phyloP scores from a whole-genome alignment of 805 yeast species.

The Saccharomycopsis lassenensis region DNA sequence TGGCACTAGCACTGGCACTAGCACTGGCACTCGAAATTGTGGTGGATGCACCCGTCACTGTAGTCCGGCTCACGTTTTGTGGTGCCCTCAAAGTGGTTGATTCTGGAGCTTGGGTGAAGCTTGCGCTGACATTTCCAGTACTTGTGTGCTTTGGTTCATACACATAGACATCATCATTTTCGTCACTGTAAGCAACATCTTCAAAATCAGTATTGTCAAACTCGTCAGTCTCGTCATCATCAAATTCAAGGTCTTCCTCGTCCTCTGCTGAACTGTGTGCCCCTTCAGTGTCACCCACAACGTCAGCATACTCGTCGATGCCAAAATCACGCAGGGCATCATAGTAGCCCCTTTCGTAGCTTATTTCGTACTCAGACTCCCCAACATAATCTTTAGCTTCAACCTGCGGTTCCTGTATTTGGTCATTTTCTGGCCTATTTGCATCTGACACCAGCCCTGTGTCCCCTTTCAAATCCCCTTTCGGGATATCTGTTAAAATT shows the following conservation, averaged over 20 bases:
- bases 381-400: too few species aligned
- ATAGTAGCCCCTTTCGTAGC: constrained; percentile 8
- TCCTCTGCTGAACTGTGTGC: too few species aligned
- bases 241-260: neutral
- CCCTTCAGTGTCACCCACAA: neutral
- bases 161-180: neutral
- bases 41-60: neutral
- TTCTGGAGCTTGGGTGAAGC: too few species aligned
- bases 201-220: neutral
- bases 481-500: too few species aligned
- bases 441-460: too few species aligned
- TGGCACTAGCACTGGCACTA: too few species aligned
- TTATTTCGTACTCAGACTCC: too few species aligned
- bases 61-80: neutral
- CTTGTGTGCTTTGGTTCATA: neutral
- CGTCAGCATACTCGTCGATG: neutral
- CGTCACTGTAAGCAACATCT: neutral
- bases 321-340: constrained; percentile 13
- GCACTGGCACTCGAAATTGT: neutral
- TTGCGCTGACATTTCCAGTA: neutral
- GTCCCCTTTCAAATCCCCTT: too few species aligned
- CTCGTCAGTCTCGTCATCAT: neutral
- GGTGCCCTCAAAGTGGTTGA: neutral
- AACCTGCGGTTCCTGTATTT: too few species aligned
- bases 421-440: too few species aligned